Conservation (phyloP, 2,329 filamentous ascomycete species). For the Colletotrichum orchidophilum region DNA sequence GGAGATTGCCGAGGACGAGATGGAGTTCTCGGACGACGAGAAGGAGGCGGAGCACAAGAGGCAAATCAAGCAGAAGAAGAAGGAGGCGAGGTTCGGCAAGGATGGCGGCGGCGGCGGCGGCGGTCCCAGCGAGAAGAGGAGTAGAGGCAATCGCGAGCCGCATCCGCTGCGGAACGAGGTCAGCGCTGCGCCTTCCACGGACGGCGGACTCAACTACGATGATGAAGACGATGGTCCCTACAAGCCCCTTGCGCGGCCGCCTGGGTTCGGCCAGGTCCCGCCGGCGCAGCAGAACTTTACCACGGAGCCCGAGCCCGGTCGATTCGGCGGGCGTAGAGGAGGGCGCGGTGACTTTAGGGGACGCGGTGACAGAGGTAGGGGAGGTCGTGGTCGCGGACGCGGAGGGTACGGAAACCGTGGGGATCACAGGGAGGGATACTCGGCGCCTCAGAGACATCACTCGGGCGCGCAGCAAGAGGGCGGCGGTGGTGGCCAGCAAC, state of each 20-base stretch:
- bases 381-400: constrained; percentile 46
- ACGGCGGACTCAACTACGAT: constrained; percentile 69
- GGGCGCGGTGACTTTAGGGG: constrained; percentile 58
- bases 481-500: neutral
- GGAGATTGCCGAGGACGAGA: constrained; percentile 84
- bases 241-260: constrained; percentile 74
- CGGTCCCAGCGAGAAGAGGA: constrained; percentile 37
- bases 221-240: constrained; percentile 77
- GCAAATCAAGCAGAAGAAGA: constrained; percentile 73
- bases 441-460: constrained; percentile 43
- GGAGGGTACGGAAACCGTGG: constrained; percentile 48
- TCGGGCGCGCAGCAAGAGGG: constrained; percentile 14
- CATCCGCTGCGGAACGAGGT: constrained; percentile 53
- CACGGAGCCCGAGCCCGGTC: constrained; percentile 47
- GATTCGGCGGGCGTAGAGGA: constrained; percentile 47
- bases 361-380: constrained; percentile 51
- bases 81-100: constrained; percentile 50
- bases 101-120: constrained; percentile 48
- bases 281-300: constrained; percentile 57
- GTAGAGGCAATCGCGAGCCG: constrained; percentile 43
- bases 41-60: constrained; percentile 86
- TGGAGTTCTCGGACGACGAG: constrained; percentile 97
- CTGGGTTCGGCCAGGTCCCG: constrained; percentile 64
- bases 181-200: constrained; percentile 43
- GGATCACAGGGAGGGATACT: constrained; percentile 51